Base-by-base conservation (phyloP, 1,284 basidiomycete species). In the Cutaneotrichosporon sp. region DNA sequence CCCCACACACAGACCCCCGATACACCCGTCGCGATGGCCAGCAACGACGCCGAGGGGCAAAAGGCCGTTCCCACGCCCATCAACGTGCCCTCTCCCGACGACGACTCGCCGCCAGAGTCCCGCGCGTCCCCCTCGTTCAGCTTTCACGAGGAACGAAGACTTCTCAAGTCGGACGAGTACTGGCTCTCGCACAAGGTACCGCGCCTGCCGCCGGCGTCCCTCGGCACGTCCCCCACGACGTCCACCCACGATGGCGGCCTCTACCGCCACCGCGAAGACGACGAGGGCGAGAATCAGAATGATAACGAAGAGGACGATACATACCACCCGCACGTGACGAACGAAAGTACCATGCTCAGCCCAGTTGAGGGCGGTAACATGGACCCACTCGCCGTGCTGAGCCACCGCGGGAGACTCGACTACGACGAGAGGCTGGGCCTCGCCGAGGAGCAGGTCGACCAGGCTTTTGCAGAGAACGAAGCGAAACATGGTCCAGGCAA, bases 151-250 rank as follows among this genome's bases (percentile, higher is more conserved):
- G 68, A 74, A 44, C 58, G 68, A 13, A 59, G 73, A 36, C 56
- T 73, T 15, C 69, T 71, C 50, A 61, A 70, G 50, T 63, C 70
- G 49, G 73, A 74, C 59, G 72, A 73, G 55, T 71, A 72, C 35
- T 76, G 69, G 64, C 57, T 76, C 20, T 67, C 72, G 0, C 73
- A 75, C 58, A 65, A 71, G 50, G 58, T 73, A 15, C 60, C 70
- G 20, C 62, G 71, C 40, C 63, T 72, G 0, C 71, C 69, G 3
- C 71, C 70, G 9, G 46, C 68, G 2, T 51, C 60, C 22, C 40
- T 69, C 21, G 47, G 62, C 21, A 52, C 56, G 2, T 55, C 56
- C 4, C 45, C 45, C 2, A 36, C 12, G n/a, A 35, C 45, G 5
- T 22, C 35, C 15, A 21, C 33, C 15, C n/a, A n/a, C n/a, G n/a